Conservation (phyloP, 208 protist genomes). For the Leishmania mexicana region DNA sequence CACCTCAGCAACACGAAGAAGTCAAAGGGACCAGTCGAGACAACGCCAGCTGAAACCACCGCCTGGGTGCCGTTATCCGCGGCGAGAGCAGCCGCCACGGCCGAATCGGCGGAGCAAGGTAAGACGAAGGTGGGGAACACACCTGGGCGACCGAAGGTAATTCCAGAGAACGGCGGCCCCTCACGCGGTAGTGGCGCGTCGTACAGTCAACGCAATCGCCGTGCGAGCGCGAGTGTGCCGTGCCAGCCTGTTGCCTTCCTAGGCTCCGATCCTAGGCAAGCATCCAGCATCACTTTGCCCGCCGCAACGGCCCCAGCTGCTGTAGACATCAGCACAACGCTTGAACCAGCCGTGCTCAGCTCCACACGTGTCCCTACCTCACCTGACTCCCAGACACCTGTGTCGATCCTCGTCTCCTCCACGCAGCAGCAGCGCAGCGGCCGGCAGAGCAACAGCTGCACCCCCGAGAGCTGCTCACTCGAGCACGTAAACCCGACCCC, state of each 20-base stretch:
- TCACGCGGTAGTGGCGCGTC: not conserved
- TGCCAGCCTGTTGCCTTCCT: conserved; percentile 27
- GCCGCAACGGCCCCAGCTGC: not conserved
- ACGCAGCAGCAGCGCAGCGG: conserved; percentile 19
- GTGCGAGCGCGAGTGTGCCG: not conserved
- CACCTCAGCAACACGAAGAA: not conserved
- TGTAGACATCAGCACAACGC: conserved; percentile 18
- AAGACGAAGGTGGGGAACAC: not conserved
- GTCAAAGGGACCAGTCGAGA: not conserved
- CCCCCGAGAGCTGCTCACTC: not conserved
- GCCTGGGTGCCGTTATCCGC: not conserved
- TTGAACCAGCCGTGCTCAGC: conserved; percentile 21
- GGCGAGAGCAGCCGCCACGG: not conserved
- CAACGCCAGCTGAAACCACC: not conserved
- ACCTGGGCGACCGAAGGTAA: not conserved
- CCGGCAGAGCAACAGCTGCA: conserved; percentile 9
- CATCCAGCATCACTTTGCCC: not conserved
- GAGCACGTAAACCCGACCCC: conserved; percentile 6
- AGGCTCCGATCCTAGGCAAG: conserved; percentile 2
- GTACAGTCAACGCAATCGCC: conserved; percentile 21
- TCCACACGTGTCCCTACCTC: conserved; percentile 21
- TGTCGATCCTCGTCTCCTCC: conserved; percentile 24
- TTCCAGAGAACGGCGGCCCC: not conserved
- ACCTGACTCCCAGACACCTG: conserved; percentile 9
- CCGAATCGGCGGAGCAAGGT: not conserved